Evolutionary conservation across 768 basidiomycete genomes (phyloP), one percentile per base, ranked within the genome.

Genomic region (Suillus weaverae): DNA sequence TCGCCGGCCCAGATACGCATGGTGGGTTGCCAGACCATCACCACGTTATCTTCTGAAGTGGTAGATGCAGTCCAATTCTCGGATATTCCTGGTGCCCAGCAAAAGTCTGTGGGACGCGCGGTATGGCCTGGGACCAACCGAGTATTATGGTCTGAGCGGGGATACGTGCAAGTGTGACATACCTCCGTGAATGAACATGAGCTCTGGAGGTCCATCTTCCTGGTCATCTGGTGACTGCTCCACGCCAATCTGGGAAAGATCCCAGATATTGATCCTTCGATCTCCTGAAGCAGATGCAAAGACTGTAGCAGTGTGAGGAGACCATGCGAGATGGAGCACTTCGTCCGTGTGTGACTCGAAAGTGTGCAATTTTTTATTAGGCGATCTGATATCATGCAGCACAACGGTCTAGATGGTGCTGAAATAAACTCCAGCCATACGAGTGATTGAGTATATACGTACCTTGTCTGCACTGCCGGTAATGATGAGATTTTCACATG

Each of bases 171-270:
- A 16, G 30, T 22, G 41, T 70, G 73, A 68, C 86, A 66, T 81
- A 87, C 91, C 97, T 69, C 97, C 97, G 70, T 99, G 97, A 55
- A 98, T 86, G 76, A 99, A 99, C 68, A 99, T 78, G 64, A 99
- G 79, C 76, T 99, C 97, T 1, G 97, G 97, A 18, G 97, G 95
- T 1, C 97, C 97, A 71, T 99, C 97, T 75, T 99, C 97, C 64
- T 95, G 92, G 73, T 99, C 97, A 69, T 99, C 97, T 4, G 97
- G 97, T 2, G 94, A 93, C 76, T 99, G 97, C 75, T 99, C 97
- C 46, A 90, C 85, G 1, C 97, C 97, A 67, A 98, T 97, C 66
- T 90, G 85, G 30, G 87, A 84, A 64, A 98, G 76, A 79, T 99
- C 96, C 97, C 97, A 99, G 56, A 99, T 81, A 70, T 97, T 96